Conservation (phyloP, 2,329 filamentous ascomycete species). For the Nakataea oryzae region DNA sequence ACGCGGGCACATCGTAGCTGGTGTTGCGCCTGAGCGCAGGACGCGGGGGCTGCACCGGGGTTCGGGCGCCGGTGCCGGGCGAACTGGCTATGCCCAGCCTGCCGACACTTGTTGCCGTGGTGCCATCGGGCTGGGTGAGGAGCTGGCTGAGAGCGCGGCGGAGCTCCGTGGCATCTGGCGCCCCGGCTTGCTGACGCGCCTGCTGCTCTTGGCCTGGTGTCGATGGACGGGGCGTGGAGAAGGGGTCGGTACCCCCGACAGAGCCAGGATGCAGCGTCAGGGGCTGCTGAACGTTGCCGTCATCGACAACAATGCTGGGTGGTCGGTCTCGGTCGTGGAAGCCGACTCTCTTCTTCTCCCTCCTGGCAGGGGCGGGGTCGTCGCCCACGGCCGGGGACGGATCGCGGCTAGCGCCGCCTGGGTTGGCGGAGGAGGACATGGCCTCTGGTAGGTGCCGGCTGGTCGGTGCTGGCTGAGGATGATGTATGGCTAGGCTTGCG, state of each 20-base stretch:
- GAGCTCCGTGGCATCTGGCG: conserved; percentile 2
- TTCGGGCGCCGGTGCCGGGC: neutral
- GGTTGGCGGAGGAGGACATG: neutral
- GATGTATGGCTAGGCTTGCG: neutral
- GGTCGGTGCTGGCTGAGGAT: neutral
- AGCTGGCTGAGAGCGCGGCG: conserved; percentile 1
- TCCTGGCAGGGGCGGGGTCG: neutral
- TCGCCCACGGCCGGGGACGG: neutral
- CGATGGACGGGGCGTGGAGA: neutral
- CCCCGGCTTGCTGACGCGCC: neutral
- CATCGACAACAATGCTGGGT: neutral
- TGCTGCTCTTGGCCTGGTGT: neutral
- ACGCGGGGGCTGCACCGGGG: neutral
- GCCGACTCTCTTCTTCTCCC: conserved; percentile 2
- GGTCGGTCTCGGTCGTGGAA: conserved; percentile 1
- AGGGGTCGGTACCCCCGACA: neutral
- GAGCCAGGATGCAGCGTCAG: neutral
- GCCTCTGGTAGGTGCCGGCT: neutral
- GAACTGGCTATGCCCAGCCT: neutral
- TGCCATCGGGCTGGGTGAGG: neutral
- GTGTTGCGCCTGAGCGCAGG: conserved; percentile 1
- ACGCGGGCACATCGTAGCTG: conserved; percentile 1
- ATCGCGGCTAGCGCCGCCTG: neutral
- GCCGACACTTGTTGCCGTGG: neutral
- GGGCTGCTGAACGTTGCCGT: neutral